Evolutionary conservation across 345 rosid genomes (phyloP).

Genomic region (Euphorbia lathyris): DNA sequence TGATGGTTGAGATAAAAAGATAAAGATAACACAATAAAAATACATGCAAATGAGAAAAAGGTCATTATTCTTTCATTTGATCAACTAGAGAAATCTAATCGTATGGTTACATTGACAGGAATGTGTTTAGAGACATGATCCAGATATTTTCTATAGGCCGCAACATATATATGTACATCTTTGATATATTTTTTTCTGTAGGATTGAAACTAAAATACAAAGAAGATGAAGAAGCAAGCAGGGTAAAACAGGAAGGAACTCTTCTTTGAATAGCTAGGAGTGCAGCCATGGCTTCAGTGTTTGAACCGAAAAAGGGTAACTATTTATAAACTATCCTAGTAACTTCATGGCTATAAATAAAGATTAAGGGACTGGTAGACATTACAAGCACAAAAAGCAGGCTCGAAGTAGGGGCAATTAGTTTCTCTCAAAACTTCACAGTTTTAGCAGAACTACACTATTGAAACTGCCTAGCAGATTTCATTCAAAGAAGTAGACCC

Average conservation of each 20-base stretch:
- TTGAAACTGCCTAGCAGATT: background rate
- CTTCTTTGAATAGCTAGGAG: background rate
- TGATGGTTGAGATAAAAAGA: background rate
- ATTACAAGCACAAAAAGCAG: background rate
- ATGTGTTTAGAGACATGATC: background rate
- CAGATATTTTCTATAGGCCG: background rate
- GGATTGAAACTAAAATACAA: background rate
- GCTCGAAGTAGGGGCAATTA: background rate
- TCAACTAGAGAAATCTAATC: conserved; percentile 5
- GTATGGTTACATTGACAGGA: background rate
- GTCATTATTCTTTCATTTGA: background rate
- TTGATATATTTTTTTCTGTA: background rate
- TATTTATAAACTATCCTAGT: background rate
- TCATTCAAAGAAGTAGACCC: background rate
- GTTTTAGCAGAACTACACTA: background rate
- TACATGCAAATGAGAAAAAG: background rate
- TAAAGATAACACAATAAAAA: background rate
- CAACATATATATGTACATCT: background rate
- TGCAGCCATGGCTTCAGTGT: background rate
- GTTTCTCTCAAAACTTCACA: background rate
- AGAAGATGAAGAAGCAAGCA: conserved; percentile 5
- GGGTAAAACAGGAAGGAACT: background rate
- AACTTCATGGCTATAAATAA: background rate
- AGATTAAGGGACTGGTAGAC: background rate
- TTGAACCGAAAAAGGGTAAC: background rate